A percentile compares a stretch with the other conserved stretches of the same genome.
Evolutionary conservation across 768 basidiomycete genomes (phyloP).

Genomic region (Collybiopsis luxurians): DNA sequence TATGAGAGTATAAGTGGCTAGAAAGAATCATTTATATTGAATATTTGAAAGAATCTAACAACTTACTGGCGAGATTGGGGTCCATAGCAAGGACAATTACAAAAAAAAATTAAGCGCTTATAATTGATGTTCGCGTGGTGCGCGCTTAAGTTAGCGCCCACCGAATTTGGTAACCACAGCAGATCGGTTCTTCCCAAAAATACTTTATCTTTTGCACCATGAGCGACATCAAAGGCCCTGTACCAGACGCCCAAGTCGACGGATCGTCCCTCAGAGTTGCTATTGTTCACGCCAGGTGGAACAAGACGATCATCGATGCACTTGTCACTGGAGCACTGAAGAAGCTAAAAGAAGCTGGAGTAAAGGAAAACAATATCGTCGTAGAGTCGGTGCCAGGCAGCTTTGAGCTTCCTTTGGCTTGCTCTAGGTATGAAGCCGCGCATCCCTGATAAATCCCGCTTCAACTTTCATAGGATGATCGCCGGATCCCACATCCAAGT

Average conservation of each 20-base stretch:
- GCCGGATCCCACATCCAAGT: constrained; percentile 83
- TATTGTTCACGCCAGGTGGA: constrained; percentile 97
- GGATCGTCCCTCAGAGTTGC: constrained; percentile 81
- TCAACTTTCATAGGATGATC: constrained; percentile 62
- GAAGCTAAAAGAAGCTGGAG: constrained; percentile 82
- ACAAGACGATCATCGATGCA: constrained; percentile 81
- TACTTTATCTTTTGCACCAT: not conserved
- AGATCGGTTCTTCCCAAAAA: too few species aligned
- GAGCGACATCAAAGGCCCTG: constrained; percentile 75
- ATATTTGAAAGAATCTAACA: not conserved
- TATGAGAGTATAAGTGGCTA: constrained; percentile 77
- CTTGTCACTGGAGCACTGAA: constrained; percentile 76
- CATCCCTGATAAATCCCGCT: not conserved
- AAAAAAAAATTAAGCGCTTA: not conserved
- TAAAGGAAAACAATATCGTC: constrained; percentile 87
- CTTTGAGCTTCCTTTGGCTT: constrained; percentile 90
- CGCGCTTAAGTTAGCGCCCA: not conserved
- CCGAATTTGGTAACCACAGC: too few species aligned
- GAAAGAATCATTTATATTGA: not conserved
- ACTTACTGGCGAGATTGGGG: constrained; percentile 50
- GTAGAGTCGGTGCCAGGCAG: constrained; percentile 92
- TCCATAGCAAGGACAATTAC: constrained; percentile 37
- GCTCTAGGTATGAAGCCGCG: constrained; percentile 61
- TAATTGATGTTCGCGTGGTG: not conserved
- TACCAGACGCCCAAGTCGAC: constrained; percentile 62